Evolutionary conservation across 768 basidiomycete species (phyloP).

Genomic region (Artomyces pyxidatus): DNA sequence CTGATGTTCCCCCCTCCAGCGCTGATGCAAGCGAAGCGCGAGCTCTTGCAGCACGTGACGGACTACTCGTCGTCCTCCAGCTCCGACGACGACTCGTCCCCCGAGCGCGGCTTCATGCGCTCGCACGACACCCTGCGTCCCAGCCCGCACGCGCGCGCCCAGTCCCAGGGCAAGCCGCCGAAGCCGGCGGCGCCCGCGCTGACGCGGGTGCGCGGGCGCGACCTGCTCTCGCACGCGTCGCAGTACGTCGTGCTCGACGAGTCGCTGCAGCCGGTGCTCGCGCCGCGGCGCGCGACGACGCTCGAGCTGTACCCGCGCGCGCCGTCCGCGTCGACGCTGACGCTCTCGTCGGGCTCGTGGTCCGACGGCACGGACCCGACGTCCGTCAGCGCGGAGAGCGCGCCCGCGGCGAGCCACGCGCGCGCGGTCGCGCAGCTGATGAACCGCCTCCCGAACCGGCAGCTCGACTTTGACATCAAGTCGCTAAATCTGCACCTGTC

Average conservation of each 20-base stretch:
- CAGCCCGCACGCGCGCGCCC: background rate
- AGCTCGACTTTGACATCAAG: slow-evolving; percentile 46
- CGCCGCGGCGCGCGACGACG: slow-evolving; percentile 14
- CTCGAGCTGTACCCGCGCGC: background rate
- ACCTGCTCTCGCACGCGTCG: slow-evolving; percentile 21
- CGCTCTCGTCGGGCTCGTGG: background rate
- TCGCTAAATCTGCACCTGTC: slow-evolving; percentile 58
- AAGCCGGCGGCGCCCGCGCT: background rate
- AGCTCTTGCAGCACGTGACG: background rate
- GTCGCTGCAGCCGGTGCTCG: slow-evolving; percentile 29
- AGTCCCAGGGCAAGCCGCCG: background rate
- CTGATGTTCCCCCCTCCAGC: slow-evolving; percentile 48
- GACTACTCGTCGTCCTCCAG: background rate
- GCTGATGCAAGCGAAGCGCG: background rate
- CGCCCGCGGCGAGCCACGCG: background rate
- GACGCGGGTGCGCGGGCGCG: slow-evolving; percentile 2
- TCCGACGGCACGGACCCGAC: background rate
- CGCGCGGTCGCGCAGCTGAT: background rate
- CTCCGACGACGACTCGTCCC: background rate
- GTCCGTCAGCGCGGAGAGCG: background rate
- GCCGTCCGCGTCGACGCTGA: background rate
- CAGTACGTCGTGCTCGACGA: slow-evolving; percentile 42
- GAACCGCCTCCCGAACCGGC: slow-evolving; percentile 44
- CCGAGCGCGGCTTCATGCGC: background rate
- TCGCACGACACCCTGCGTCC: background rate